Evolutionary conservation across 2,329 filamentous ascomycete genomes (phyloP).

Genomic region (Lasiodiplodia sp.): DNA sequence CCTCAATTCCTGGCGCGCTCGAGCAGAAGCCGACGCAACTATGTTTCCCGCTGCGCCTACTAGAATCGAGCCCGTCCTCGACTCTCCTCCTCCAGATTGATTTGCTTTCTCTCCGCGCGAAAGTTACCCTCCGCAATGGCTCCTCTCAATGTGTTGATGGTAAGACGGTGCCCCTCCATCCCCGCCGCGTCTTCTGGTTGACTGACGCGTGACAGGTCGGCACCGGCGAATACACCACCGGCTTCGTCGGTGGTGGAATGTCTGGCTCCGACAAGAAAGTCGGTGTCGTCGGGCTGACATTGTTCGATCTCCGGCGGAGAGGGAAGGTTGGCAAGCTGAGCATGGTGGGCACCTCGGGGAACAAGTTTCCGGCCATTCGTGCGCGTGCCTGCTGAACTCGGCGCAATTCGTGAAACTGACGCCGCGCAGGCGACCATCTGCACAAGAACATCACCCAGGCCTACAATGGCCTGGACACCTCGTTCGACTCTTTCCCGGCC

Average conservation of each 20-base stretch:
- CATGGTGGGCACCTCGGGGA: slow-evolving; percentile 90
- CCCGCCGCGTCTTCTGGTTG: neutral
- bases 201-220: slow-evolving; percentile 66
- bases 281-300: slow-evolving; percentile 86
- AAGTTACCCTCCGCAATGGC: slow-evolving; percentile 48
- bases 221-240: slow-evolving; percentile 88
- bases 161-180: slow-evolving; percentile 32
- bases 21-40: slow-evolving; percentile 5
- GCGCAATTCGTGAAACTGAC: slow-evolving; percentile 3
- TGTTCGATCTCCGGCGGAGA: slow-evolving; percentile 86
- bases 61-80: slow-evolving; percentile 9
- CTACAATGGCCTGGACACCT: slow-evolving; percentile 89
- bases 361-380: slow-evolving; percentile 92
- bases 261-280: slow-evolving; percentile 96
- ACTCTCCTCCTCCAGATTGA: neutral
- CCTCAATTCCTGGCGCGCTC: neutral
- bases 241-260: slow-evolving; percentile 83
- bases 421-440: slow-evolving; percentile 74
- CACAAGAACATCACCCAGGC: slow-evolving; percentile 85
- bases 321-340: slow-evolving; percentile 86
- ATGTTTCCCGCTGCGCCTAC: slow-evolving; percentile 20
- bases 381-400: slow-evolving; percentile 45
- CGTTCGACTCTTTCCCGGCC: slow-evolving; percentile 81
- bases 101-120: neutral
- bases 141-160: slow-evolving; percentile 59